A percentile compares a stretch with the other conserved stretches of the same genome.
Evolutionary conservation across 371 early-diverging fungal genomes (phyloP).

Genomic region (Apophysomyces elegans): DNA sequence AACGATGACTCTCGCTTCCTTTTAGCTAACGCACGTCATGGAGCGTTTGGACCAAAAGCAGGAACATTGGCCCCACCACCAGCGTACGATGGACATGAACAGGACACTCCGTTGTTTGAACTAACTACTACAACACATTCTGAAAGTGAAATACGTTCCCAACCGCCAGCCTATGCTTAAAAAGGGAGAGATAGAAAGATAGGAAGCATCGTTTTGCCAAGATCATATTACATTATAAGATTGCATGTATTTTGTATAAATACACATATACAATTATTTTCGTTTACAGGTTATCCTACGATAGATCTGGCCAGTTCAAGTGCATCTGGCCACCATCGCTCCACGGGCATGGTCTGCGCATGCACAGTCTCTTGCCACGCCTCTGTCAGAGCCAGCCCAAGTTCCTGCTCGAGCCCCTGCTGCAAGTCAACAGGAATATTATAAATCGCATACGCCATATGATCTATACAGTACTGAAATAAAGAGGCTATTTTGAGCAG

Average conservation of each 20-base stretch:
- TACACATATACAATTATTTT: background rate
- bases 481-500: conserved; percentile 35
- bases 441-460: conserved; percentile 40
- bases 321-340: background rate
- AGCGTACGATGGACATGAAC: conserved; percentile 43
- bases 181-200: no score
- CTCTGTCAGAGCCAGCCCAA: conserved; percentile 22
- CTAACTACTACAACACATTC: background rate
- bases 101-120: background rate
- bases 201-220: no score
- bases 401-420: conserved; percentile 38
- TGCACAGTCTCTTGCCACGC: conserved; percentile 18
- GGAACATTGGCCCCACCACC: conserved; percentile 63
- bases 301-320: background rate
- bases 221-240: background rate
- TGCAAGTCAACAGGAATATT: conserved; percentile 38
- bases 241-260: background rate
- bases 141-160: background rate
- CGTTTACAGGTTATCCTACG: background rate
- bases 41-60: conserved; percentile 68
- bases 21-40: conserved; percentile 72
- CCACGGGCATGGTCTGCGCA: background rate
- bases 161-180: background rate
- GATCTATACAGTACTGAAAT: conserved; percentile 49
- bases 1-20: conserved; percentile 1